phyloP scores from a whole-genome alignment of 1,284 basidiomycete species.

The Uromyces viciae-fabae region DNA sequence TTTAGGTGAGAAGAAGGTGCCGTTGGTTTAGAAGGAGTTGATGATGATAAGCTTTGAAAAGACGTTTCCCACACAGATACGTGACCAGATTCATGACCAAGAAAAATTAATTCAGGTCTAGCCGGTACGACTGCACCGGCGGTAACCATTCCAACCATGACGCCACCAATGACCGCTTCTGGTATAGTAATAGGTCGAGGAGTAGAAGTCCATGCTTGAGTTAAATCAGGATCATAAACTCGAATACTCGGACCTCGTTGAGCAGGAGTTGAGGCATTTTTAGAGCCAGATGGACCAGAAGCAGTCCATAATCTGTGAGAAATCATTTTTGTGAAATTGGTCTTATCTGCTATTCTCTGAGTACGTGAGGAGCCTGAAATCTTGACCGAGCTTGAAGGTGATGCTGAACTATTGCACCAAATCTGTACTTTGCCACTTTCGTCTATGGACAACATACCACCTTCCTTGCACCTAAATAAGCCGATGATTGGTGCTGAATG shows the following conservation, averaged over 20 bases:
- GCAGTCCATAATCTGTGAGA: conserved; percentile 74
- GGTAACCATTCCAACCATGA: conserved; percentile 68
- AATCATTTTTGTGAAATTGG: conserved; percentile 70
- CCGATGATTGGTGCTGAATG: conserved; percentile 68
- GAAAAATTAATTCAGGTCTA: conserved; percentile 66
- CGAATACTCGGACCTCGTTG: conserved; percentile 68
- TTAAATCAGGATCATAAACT: conserved; percentile 65
- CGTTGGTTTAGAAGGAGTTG: conserved; percentile 51
- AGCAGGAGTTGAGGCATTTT: conserved; percentile 55
- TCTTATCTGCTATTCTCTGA: conserved; percentile 71
- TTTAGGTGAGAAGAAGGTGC: too few species aligned
- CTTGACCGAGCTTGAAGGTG: neutral
- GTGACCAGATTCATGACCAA: conserved; percentile 91
- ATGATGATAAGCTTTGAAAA: conserved; percentile 49
- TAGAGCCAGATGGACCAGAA: conserved; percentile 55
- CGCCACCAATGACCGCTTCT: conserved; percentile 48
- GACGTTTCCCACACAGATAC: conserved; percentile 68
- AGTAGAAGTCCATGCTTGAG: conserved; percentile 47
- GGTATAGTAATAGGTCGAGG: conserved; percentile 48
- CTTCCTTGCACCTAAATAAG: conserved; percentile 65
- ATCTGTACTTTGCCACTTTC: conserved; percentile 75
- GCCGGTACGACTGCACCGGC: conserved; percentile 73
- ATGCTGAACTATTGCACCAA: conserved; percentile 57
- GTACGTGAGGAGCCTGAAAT: conserved; percentile 57
- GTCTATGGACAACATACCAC: conserved; percentile 71